phyloP scores from a whole-genome alignment of 371 early-diverging fungal genomes.

The Funneliformis caledonium region DNA sequence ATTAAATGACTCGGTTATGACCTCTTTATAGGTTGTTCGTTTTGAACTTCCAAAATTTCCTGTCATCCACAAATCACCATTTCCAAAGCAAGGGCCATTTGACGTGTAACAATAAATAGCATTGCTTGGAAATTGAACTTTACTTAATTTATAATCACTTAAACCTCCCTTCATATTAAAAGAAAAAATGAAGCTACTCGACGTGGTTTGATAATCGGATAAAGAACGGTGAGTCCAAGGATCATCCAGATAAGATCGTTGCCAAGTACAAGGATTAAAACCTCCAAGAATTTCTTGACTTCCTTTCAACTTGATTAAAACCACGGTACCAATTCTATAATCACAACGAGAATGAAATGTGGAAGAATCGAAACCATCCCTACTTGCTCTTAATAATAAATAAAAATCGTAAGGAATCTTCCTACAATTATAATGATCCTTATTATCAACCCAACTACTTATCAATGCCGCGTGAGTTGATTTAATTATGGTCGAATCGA shows the following conservation, averaged over 20 bases:
- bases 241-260: neutral
- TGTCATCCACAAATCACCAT: slow-evolving; percentile 12
- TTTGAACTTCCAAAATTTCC: slow-evolving; percentile 12
- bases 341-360: slow-evolving; percentile 9
- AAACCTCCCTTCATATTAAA: neutral
- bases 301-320: slow-evolving; percentile 1
- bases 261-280: slow-evolving; percentile 33
- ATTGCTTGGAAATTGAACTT: neutral
- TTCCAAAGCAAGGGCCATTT: slow-evolving; percentile 12
- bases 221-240: neutral
- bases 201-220: neutral
- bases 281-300: slow-evolving; percentile 11
- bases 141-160: neutral
- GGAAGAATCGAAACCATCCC: slow-evolving; percentile 22
- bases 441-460: slow-evolving; percentile 31
- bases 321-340: neutral
- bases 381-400: slow-evolving; percentile 25
- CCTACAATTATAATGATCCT: neutral
- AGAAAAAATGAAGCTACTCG: slow-evolving; percentile 18
- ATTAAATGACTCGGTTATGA: neutral
- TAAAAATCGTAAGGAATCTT: slow-evolving; percentile 10
- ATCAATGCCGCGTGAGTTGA: slow-evolving; percentile 21
- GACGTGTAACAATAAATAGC: neutral
- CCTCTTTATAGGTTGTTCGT: neutral
- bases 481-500: slow-evolving; percentile 30